Percentiles rank a stretch among this genome's conserved stretches.
Evolutionary conservation across 2,329 filamentous ascomycete species (phyloP).

Genomic region (Fusarium lateritium): DNA sequence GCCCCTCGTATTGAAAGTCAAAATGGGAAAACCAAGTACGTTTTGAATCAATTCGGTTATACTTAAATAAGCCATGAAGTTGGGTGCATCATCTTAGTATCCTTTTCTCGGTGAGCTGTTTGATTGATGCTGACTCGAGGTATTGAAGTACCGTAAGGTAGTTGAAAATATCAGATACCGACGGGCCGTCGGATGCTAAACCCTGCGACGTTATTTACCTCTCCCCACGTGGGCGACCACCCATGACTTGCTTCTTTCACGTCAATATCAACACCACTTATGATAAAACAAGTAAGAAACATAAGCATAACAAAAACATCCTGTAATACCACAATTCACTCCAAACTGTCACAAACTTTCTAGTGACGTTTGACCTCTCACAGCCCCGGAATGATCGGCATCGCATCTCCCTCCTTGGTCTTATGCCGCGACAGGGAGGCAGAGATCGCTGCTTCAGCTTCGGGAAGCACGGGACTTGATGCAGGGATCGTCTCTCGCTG

Average conservation of each 20-base stretch:
- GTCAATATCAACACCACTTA: background rate
- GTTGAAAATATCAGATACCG: background rate
- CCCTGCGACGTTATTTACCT: background rate
- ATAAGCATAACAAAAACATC: background rate
- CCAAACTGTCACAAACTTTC: background rate
- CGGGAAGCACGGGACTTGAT: conserved; percentile 1
- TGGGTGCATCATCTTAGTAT: no score
- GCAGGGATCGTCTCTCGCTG: conserved; percentile 6
- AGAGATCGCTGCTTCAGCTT: conserved; percentile 36
- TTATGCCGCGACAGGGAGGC: conserved; percentile 4
- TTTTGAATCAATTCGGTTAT: background rate
- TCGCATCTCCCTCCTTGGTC: conserved; percentile 8
- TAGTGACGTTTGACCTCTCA: conserved; percentile 7
- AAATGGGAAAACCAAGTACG: background rate
- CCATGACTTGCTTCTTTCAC: conserved; percentile 2
- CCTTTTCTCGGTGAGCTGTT: no score
- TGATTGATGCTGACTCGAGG: no score
- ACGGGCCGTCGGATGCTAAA: background rate
- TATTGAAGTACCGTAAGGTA: no score
- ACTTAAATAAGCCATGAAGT: no score
- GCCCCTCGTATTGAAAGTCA: conserved; percentile 6
- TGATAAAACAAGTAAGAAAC: conserved; percentile 15
- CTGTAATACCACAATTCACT: conserved; percentile 5
- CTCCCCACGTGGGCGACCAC: background rate
- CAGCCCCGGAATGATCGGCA: conserved; percentile 28